Base-by-base conservation (phyloP, 192 early-diverging fungal species). In the Rhizoclosmatium globosum region DNA sequence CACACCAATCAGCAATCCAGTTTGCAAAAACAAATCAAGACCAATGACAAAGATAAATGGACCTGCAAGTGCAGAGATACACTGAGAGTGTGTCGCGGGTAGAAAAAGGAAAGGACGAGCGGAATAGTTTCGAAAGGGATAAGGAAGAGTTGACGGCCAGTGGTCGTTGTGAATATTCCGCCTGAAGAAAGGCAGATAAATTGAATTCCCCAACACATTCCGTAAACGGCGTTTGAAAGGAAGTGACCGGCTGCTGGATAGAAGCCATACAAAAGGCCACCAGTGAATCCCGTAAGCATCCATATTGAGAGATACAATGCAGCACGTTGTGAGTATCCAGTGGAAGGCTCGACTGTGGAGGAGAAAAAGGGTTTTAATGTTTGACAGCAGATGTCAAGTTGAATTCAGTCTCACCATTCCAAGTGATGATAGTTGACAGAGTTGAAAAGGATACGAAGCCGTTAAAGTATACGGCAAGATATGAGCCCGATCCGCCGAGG, bases 281-380 rank as follows among this genome's bases (percentile, higher is more conserved):
- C 73, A 39, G 21, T 58, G 39, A 75, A 47, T 19, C 73, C 73
- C 15, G 73, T 64, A 2, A 57, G 38, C 6, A 64, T 41, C 17
- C 23, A 60, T 11, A 75, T 43, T 13, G 57, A 58, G 7, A 75
- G 11, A 41, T 75, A 75, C 6, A 64, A 31, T 19, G 73, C 73
- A 31, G 53, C 60, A 42, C 73, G n/a, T 47, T 75, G 73, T 19
- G 53, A 44, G 44, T 75, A 75, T 43, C 58, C 56, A 11, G n/a
- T 45, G 11, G 17, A 21, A n/a, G 73, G 73, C 45, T 75, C 73
- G 4, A 45, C 73, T 75, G 39, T 3, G 44, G 13, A 13, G 62
- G 23, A 11, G 31, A 64, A 64, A 31, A 31, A 21, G 31, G 62
- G 62, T 64, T 13, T 23, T 58, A 17, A 58, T 0, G 21, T 70